Evolutionary conservation across 257 asterid genomes (phyloP), one percentile per base, ranked within the genome.

Genomic region (Mentha longifolia): DNA sequence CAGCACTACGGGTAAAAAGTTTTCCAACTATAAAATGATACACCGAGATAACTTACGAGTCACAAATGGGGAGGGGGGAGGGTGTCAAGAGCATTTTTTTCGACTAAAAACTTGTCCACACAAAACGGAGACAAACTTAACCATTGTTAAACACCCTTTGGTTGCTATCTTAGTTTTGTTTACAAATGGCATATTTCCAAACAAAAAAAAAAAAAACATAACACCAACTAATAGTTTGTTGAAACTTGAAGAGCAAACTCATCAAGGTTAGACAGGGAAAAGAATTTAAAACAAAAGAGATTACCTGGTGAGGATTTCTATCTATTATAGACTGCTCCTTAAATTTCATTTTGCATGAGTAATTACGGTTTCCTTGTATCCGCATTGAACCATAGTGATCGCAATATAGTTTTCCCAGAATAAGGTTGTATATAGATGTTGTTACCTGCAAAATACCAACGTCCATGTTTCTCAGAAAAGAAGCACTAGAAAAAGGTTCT

Each of bases 311-410:
- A 65, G 99, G 97, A 76, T 91, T 94, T 77, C 99, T 81, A 64
- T 91, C 99, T 52, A 94, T 89, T 41, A 94, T 84, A 74, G 98
- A 93, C 78, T 87, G 96, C 88, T 94, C 97, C 89, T 94, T 94
- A 79, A 94, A 94, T 75, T 95, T 95, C 75, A 95, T 84, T 78
- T 89, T 95, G 64, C 99, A 92, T 4, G 97, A 88, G 77, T 88
- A 89, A 57, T 78, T 70, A 59, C 70, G 78, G 76, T 84, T 89
- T 79, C 98, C 98, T 83, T 86, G 93, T 77, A 95, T 88, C 60
- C 89, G 90, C 98, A 95, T 92, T 19, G 96, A 88, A 39, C 99
- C 99, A 77, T 95, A 89, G 78, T 95, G 99, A 67, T 95, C 99
- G 8, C 95, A 89, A 55, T 95, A 95, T 52, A 95, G 67, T 80